These are phyloP conservation scores for Fusarium oligoseptatum DNA, from an alignment of 2,329 filamentous ascomycete species.

Conservation along the genomic window DNA sequence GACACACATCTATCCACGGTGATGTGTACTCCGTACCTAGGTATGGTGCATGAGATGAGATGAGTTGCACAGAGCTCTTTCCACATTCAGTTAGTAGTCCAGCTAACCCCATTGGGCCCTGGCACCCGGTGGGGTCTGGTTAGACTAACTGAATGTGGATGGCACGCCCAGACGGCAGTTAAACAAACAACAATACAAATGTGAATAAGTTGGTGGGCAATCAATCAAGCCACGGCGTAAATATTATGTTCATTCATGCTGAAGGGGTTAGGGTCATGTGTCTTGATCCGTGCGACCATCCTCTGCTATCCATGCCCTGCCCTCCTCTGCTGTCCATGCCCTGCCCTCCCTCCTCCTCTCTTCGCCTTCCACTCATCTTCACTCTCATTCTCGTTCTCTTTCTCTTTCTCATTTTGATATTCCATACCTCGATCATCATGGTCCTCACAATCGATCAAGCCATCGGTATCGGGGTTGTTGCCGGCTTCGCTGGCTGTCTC, in stretches of 20 bases:
- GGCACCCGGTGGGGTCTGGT: not conserved
- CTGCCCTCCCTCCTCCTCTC: not conserved
- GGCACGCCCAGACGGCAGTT: not conserved
- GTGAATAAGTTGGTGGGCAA: not conserved
- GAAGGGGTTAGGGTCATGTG: not conserved
- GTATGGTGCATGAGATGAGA: too few relatives aligned
- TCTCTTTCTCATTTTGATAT: too few relatives aligned
- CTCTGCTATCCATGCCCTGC: too few relatives aligned
- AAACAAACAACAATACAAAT: not conserved
- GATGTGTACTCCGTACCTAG: not conserved
- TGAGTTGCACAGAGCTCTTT: not conserved
- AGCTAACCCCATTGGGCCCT: not conserved
- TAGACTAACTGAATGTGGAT: not conserved
- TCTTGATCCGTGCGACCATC: not conserved
- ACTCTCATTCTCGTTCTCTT: not conserved
- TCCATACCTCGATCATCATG: not conserved
- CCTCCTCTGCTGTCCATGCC: not conserved
- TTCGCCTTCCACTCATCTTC: not conserved
- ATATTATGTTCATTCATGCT: not conserved
- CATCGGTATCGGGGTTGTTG: not conserved
- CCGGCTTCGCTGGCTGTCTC: not conserved
- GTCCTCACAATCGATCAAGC: not conserved
- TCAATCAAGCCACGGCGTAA: not conserved
- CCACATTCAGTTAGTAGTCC: not conserved
- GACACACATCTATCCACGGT: not conserved